A percentile compares a stretch with the other conserved stretches of the same genome.
These are phyloP conservation scores for Tylopilus sp. DNA, from an alignment of 1,284 basidiomycete genomes.

Conservation along the genomic window DNA sequence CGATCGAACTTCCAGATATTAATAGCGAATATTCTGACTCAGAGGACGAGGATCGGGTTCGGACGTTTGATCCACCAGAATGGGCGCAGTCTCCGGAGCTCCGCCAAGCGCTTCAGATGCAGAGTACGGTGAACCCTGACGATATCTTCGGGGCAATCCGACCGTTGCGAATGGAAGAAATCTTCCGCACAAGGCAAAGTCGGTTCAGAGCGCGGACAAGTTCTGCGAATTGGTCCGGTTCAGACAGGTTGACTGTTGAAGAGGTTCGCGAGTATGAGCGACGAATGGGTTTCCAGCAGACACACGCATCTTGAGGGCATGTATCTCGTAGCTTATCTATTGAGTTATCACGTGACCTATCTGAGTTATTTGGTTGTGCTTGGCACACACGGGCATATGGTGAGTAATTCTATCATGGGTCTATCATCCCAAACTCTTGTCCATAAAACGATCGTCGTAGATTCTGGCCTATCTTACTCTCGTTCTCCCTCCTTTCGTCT, in stretches of 20 bases:
- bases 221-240: conserved; percentile 90
- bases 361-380: conserved; percentile 29
- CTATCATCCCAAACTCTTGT: conserved; percentile 29
- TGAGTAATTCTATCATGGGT: conserved; percentile 27
- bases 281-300: conserved; percentile 80
- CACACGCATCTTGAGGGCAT: conserved; percentile 16
- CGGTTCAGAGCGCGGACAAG: conserved; percentile 86
- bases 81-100: conserved; percentile 94
- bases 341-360: conserved; percentile 25
- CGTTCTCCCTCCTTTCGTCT: conserved; percentile 31
- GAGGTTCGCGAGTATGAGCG: conserved; percentile 86
- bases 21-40: conserved; percentile 95
- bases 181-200: conserved; percentile 72
- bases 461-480: conserved; percentile 45
- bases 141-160: conserved; percentile 87
- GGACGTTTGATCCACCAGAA: conserved; percentile 70
- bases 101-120: conserved; percentile 70
- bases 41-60: conserved; percentile 78
- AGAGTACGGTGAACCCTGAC: conserved; percentile 86
- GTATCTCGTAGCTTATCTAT: background rate
- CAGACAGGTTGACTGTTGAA: conserved; percentile 77
- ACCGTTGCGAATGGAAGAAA: conserved; percentile 83
- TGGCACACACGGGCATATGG: conserved; percentile 20
- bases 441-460: conserved; percentile 36
- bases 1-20: conserved; percentile 89